These are phyloP conservation scores for Isabelozyma pseudorhagii DNA, from an alignment of 805 yeast genomes.

Conservation along the genomic window DNA sequence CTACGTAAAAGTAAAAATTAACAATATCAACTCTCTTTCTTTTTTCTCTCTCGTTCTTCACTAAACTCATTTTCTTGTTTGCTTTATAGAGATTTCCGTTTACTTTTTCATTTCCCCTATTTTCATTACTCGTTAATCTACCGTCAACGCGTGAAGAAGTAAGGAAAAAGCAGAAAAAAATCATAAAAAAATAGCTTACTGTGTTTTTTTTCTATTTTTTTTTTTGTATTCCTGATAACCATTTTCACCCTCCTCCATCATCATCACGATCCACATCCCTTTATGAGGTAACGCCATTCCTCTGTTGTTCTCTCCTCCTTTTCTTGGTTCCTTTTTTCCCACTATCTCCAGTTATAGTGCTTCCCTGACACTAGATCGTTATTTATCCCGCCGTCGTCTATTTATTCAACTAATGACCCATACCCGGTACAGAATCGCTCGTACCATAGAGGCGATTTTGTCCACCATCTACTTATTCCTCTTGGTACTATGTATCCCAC, in stretches of 20 bases:
- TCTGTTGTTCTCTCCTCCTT: too few relatives aligned
- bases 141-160: background rate
- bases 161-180: background rate
- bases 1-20: too few relatives aligned
- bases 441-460: slow-evolving; percentile 15
- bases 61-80: background rate
- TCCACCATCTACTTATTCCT: slow-evolving; percentile 63
- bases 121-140: background rate
- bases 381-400: background rate
- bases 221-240: background rate
- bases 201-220: background rate
- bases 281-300: too few relatives aligned
- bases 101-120: background rate
- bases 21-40: too few relatives aligned
- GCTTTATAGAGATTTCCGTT: background rate
- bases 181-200: background rate
- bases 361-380: background rate
- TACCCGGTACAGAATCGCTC: background rate
- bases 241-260: too few relatives aligned
- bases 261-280: too few relatives aligned
- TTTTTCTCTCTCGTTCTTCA: too few relatives aligned
- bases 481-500: slow-evolving; percentile 79
- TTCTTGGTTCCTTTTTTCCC: background rate
- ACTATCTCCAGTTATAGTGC: too few relatives aligned
- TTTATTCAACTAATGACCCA: background rate